These are phyloP conservation scores for Quercus variabilis DNA, from an alignment of 306 rosid species.

Conservation along the genomic window DNA sequence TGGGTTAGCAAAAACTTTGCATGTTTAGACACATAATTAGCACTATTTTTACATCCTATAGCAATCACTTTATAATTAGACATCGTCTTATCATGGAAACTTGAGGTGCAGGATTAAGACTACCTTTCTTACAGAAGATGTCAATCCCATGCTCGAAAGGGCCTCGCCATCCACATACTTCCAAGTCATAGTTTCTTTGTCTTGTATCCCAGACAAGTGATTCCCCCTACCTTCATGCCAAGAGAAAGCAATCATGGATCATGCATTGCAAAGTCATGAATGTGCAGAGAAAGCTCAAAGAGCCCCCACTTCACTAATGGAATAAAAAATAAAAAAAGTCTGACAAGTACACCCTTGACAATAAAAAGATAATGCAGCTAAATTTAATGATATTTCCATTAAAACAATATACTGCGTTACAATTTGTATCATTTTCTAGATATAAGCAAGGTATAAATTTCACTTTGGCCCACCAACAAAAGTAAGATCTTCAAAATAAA, in stretches of 20 bases:
- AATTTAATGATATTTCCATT: not conserved
- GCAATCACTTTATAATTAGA: not conserved
- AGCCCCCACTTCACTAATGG: not conserved
- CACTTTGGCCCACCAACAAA: not conserved
- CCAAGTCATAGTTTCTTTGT: conserved; percentile 47
- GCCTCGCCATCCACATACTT: conserved; percentile 60
- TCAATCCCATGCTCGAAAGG: conserved; percentile 75
- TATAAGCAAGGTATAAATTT: not conserved
- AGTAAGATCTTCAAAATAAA: not conserved
- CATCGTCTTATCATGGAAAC: not conserved
- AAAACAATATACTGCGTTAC: not conserved
- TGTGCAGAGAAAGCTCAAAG: not conserved
- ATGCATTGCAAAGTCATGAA: not conserved
- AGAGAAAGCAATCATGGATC: conserved; percentile 9
- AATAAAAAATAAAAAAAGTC: not conserved
- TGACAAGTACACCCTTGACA: not conserved
- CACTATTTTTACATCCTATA: not conserved
- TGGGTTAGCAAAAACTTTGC: too few relatives aligned
- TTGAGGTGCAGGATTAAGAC: not conserved
- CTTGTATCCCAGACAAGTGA: conserved; percentile 33
- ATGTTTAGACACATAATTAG: too few relatives aligned
- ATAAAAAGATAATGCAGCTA: not conserved
- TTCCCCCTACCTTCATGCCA: conserved; percentile 37
- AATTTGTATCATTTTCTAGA: not conserved
- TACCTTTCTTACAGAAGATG: conserved; percentile 91